Conservation (phyloP, 768 basidiomycete genomes). For the Hericium coralloides region DNA sequence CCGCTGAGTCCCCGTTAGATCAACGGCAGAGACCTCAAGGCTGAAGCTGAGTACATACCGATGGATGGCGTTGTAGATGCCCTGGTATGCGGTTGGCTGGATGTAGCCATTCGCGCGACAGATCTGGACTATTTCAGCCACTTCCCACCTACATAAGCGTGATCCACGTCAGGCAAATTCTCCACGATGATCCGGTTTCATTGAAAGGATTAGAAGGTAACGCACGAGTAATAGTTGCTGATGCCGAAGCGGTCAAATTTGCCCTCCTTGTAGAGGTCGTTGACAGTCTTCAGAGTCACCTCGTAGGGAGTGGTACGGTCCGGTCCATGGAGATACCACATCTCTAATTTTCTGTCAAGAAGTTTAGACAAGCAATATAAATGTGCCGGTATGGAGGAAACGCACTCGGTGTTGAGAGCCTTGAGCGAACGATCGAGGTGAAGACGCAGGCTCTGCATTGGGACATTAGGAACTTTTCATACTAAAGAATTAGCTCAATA, state of each 20-base stretch:
- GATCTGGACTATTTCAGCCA: constrained; percentile 34
- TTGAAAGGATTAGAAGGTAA: background rate
- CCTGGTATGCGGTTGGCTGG: constrained; percentile 40
- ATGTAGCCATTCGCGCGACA: constrained; percentile 31
- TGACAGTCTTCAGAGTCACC: constrained; percentile 36
- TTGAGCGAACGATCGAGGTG: constrained; percentile 28
- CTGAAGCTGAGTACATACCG: constrained; percentile 7
- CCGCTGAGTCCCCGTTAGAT: constrained; percentile 14
- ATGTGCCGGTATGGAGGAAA: constrained; percentile 1
- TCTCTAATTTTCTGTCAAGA: constrained; percentile 23
- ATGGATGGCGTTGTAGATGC: constrained; percentile 36
- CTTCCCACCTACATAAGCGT: constrained; percentile 29
- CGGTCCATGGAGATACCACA: constrained; percentile 41
- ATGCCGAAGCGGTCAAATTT: constrained; percentile 40
- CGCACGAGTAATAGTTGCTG: constrained; percentile 35
- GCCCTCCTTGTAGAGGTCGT: constrained; percentile 43
- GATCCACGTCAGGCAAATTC: background rate
- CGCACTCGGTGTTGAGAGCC: constrained; percentile 39
- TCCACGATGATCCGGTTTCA: constrained; percentile 1
- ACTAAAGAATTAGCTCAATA: no score
- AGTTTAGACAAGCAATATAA: background rate
- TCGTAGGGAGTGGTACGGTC: constrained; percentile 37
- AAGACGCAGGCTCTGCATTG: constrained; percentile 25
- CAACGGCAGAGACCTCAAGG: background rate
- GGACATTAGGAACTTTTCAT: background rate